Conservation (phyloP, 768 basidiomycete species). For the Tricholoma sp. region DNA sequence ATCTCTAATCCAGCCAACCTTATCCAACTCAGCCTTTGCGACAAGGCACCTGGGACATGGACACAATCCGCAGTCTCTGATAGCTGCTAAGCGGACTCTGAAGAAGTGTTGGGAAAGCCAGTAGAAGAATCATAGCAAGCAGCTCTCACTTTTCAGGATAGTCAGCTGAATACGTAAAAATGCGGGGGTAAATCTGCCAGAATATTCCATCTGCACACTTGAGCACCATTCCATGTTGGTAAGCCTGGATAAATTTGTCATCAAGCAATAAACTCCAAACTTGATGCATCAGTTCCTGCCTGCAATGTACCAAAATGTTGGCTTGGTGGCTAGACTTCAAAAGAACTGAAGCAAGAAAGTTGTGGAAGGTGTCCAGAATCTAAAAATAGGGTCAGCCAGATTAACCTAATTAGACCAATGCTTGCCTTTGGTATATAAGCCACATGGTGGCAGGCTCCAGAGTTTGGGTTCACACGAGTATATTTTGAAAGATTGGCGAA, state of each 20-base stretch:
- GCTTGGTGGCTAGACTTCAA: neutral
- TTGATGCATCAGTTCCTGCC: neutral
- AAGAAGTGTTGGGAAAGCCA: too few relatives aligned
- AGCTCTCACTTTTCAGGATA: conserved; percentile 28
- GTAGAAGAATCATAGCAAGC: conserved; percentile 7
- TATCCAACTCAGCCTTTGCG: neutral
- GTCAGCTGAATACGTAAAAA: neutral
- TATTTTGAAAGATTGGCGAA: too few relatives aligned
- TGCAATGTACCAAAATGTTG: conserved; percentile 3
- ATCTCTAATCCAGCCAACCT: too few relatives aligned
- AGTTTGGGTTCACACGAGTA: too few relatives aligned
- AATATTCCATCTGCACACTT: too few relatives aligned
- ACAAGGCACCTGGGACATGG: neutral
- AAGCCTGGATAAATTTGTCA: too few relatives aligned
- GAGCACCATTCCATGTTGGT: too few relatives aligned
- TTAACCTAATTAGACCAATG: conserved; percentile 26
- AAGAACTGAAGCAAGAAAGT: conserved; percentile 7
- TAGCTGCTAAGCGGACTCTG: neutral
- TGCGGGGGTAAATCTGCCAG: conserved; percentile 7
- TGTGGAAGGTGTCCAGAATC: conserved; percentile 15
- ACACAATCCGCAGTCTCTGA: too few relatives aligned
- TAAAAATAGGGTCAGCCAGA: conserved; percentile 22
- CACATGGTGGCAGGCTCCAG: too few relatives aligned
- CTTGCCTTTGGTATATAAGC: too few relatives aligned
- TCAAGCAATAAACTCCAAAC: neutral